These are phyloP conservation scores for Liriodendron chinense DNA, from an alignment of 164 flowering plant species.

Conservation along the genomic window DNA sequence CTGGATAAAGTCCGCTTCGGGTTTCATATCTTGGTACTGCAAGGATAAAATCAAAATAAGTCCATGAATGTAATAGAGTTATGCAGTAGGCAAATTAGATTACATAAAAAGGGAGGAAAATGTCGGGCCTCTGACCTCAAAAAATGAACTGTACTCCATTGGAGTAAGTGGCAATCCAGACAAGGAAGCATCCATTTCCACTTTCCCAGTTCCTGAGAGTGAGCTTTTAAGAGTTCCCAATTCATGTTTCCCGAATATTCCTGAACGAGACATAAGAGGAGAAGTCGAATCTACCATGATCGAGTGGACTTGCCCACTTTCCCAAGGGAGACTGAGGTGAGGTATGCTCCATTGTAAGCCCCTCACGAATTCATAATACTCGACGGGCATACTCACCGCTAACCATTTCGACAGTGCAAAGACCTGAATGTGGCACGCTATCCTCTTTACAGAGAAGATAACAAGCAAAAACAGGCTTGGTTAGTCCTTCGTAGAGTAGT, in stretches of 20 bases:
- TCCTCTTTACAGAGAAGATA: constrained; percentile 54
- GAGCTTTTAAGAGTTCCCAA: constrained; percentile 15
- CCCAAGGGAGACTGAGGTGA: constrained; percentile 87
- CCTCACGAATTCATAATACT: constrained; percentile 72
- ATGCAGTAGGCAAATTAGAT: background rate
- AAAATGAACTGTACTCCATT: constrained; percentile 65
- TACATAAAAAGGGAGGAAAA: background rate
- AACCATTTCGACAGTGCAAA: constrained; percentile 94
- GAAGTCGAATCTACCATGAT: constrained; percentile 44
- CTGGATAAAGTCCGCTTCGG: constrained; percentile 65
- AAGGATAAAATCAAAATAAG: constrained; percentile 6
- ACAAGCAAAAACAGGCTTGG: background rate
- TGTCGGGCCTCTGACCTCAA: constrained; percentile 50
- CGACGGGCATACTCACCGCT: constrained; percentile 65
- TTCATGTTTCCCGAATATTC: constrained; percentile 17
- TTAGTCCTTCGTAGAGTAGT: background rate
- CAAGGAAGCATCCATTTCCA: constrained; percentile 31
- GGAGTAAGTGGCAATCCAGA: constrained; percentile 77
- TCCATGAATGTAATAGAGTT: background rate
- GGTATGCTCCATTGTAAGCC: constrained; percentile 88
- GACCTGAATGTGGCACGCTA: constrained; percentile 75
- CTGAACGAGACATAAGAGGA: constrained; percentile 29
- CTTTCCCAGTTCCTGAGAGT: constrained; percentile 21
- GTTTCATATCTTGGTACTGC: constrained; percentile 67
- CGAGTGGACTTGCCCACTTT: constrained; percentile 33